Conservation (phyloP, 2,329 filamentous ascomycete genomes). For the Cadophora sp. region DNA sequence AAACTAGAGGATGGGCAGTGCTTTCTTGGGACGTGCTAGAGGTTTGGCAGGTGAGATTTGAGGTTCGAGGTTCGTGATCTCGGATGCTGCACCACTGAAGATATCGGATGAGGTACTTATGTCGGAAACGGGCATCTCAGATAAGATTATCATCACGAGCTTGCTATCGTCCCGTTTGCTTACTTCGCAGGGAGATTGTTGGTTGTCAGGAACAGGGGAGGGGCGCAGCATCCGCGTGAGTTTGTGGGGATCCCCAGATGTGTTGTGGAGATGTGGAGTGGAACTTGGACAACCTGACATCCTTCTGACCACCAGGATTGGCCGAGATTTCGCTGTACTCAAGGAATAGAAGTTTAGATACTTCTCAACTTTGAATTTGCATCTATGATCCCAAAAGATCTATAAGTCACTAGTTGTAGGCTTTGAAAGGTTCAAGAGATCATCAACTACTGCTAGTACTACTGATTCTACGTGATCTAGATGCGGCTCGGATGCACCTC, state of each 20-base stretch:
- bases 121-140: neutral
- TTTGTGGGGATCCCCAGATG: too few relatives aligned
- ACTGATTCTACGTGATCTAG: neutral
- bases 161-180: neutral
- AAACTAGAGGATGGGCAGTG: neutral
- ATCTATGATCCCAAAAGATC: too few relatives aligned
- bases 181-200: too few relatives aligned
- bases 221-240: too few relatives aligned
- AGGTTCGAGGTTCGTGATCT: neutral
- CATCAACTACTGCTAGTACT: too few relatives aligned
- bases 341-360: too few relatives aligned
- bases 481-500: neutral
- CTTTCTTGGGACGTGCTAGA: neutral
- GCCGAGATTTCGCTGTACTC: too few relatives aligned
- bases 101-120: neutral
- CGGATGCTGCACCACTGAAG: constrained; percentile 2
- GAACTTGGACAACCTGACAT: too few relatives aligned
- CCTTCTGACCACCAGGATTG: too few relatives aligned
- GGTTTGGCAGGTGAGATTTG: neutral
- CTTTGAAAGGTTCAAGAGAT: neutral
- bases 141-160: constrained; percentile 1
- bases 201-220: too few relatives aligned
- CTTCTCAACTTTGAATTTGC: too few relatives aligned
- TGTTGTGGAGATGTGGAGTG: too few relatives aligned
- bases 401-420: neutral